These are phyloP conservation scores for Aegilops bicornis DNA, from an alignment of 176 grass and related monocot genomes.

Conservation along the genomic window DNA sequence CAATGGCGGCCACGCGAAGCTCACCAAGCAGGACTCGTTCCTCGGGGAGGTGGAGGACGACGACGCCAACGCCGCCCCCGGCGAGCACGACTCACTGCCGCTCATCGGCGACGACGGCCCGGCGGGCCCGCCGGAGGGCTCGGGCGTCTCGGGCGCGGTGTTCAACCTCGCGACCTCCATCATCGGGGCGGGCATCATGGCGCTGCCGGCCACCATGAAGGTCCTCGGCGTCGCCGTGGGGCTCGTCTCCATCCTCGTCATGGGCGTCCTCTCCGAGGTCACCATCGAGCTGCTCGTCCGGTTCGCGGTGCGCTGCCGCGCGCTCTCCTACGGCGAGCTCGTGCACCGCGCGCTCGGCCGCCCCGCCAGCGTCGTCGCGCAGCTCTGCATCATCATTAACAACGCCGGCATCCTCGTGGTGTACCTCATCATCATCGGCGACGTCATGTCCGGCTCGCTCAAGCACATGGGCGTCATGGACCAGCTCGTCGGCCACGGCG, in stretches of 20 bases:
- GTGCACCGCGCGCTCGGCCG: conserved; percentile 74
- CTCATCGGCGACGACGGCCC: conserved; percentile 59
- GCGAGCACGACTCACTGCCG: conserved; percentile 64
- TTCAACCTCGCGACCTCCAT: conserved; percentile 98
- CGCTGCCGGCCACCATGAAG: conserved; percentile 98
- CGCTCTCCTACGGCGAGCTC: conserved; percentile 81
- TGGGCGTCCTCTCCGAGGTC: conserved; percentile 89
- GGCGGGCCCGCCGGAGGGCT: conserved; percentile 39
- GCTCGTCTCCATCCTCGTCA: conserved; percentile 64
- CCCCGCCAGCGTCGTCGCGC: conserved; percentile 61
- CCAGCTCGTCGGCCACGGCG: conserved; percentile 76
- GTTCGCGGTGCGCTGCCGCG: conserved; percentile 66
- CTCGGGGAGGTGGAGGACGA: conserved; percentile 38
- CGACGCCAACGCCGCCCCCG: background rate
- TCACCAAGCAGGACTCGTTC: conserved; percentile 53
- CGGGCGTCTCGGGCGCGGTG: conserved; percentile 58
- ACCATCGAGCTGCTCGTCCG: conserved; percentile 91
- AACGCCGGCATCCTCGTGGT: conserved; percentile 84
- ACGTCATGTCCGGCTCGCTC: conserved; percentile 87
- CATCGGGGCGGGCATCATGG: conserved; percentile 98
- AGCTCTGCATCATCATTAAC: conserved; percentile 90
- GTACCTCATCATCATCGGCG: conserved; percentile 94
- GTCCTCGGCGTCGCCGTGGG: conserved; percentile 82
- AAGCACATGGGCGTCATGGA: conserved; percentile 88
- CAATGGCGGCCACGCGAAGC: conserved; percentile 19